phyloP scores from a whole-genome alignment of 192 early-diverging fungal species.

The Coemansia furcata region DNA sequence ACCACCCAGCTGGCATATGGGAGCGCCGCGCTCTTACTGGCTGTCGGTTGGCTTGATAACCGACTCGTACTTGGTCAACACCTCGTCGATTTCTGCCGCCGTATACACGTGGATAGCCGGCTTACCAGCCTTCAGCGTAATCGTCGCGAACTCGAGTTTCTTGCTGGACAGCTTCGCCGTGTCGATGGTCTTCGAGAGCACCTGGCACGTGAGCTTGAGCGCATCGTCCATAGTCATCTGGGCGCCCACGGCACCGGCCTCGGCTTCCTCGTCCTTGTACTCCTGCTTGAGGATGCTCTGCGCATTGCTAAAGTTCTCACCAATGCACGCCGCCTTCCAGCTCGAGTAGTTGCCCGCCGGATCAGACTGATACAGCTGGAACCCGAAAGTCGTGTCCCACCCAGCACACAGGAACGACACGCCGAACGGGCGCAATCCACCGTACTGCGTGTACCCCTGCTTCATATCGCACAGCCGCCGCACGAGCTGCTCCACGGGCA shows the following conservation, averaged over 20 bases:
- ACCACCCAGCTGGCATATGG: not conserved
- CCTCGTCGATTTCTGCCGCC: slow-evolving; percentile 42
- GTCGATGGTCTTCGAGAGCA: slow-evolving; percentile 97
- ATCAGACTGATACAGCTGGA: slow-evolving; percentile 98
- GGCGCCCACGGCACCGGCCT: slow-evolving; percentile 7
- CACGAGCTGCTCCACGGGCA: slow-evolving; percentile 94
- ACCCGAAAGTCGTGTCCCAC: slow-evolving; percentile 83
- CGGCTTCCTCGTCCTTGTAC: slow-evolving; percentile 79
- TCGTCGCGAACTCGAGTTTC: slow-evolving; percentile 89
- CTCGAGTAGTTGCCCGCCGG: slow-evolving; percentile 98
- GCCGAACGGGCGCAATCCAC: slow-evolving; percentile 96
- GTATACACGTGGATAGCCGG: slow-evolving; percentile 38
- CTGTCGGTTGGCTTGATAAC: slow-evolving; percentile 40
- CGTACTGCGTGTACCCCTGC: slow-evolving; percentile 98
- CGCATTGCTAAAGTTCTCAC: slow-evolving; percentile 88
- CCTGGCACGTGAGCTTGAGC: slow-evolving; percentile 87
- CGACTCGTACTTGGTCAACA: slow-evolving; percentile 38
- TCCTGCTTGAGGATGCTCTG: slow-evolving; percentile 95
- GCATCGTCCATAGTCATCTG: slow-evolving; percentile 78
- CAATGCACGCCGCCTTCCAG: slow-evolving; percentile 99
- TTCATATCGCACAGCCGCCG: slow-evolving; percentile 95
- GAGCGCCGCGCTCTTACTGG: not conserved
- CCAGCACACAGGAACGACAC: slow-evolving; percentile 98
- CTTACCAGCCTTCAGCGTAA: slow-evolving; percentile 55
- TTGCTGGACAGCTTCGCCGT: slow-evolving; percentile 86